Base-by-base conservation (phyloP, 2,329 filamentous ascomycete genomes). In the Neoascochyta sp. region DNA sequence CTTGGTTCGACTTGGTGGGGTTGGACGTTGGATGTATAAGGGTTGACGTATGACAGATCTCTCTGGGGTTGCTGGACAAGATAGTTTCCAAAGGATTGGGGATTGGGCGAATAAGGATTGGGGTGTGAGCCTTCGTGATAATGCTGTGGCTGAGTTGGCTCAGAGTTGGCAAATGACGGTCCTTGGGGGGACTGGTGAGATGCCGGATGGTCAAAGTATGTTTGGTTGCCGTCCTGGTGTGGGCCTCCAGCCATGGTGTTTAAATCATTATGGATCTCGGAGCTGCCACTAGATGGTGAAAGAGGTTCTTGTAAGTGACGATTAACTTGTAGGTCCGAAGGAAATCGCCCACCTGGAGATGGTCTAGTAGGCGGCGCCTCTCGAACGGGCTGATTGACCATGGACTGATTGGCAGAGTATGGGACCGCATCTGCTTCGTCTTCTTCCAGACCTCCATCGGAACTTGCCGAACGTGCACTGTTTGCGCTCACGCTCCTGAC, bases 331-430 rank as follows among this genome's bases (percentile, higher is more conserved):
- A 96, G 72, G 72, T 95, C 89, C 68, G 86, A 93, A 68, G 90
- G 90, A 71, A 98, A 98, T 65, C 89, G 81, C 73, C 90, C 90
- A 81, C 89, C 90, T 80, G 87, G 81, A 75, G 86, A 80, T 60
- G 86, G 85, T 64, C 88, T 81, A 64, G 76, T 75, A 52, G 76
- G 70, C 49, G 61, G 56, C 41, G 60, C 52, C 49, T 64, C 60
- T 39, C 42, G 57, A 40, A 44, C 45, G 35, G 54, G 39, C 45
- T 53, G 57, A 43, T 47, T 57, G 24, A 52, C 53, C 50, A 67
- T 44, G 19, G 67, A 66, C 23, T 66, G 68, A 51, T 79, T 74
- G 21, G 80, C 76, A 18, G 81, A 80, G 52, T 81, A 83, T 4
- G 80, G 78, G 12, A 78, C 71, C 37, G 68, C 68, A 50, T 83